Conservation (phyloP, 176 grass and related monocot species). For the Carex myosuroides region DNA sequence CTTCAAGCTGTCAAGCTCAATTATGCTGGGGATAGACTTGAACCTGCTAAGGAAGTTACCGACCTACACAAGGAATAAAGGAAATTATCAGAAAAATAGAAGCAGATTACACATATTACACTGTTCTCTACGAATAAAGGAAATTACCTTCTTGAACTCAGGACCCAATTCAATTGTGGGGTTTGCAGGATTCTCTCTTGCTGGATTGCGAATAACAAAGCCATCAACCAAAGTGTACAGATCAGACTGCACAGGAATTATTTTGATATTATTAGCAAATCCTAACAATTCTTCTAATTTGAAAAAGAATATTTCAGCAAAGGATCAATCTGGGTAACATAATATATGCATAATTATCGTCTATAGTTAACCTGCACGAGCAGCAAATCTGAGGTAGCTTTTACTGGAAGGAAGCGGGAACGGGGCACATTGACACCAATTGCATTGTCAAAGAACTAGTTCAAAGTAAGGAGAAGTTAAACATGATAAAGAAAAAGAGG, state of each 20-base stretch:
- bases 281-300: too few species aligned
- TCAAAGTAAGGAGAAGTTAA: conserved; percentile 16
- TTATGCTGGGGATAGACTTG: conserved; percentile 95
- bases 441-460: conserved; percentile 86
- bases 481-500: neutral
- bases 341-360: neutral
- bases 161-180: conserved; percentile 87
- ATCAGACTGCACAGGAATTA: conserved; percentile 54
- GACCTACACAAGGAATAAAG: conserved; percentile 37
- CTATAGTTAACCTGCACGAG: conserved; percentile 77
- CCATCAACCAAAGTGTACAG: conserved; percentile 96
- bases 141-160: conserved; percentile 84
- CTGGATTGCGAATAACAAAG: conserved; percentile 80
- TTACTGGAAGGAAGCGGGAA: conserved; percentile 89
- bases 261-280: too few species aligned
- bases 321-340: neutral
- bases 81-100: neutral
- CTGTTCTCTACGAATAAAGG: neutral
- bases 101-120: neutral
- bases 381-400: conserved; percentile 95
- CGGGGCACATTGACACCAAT: conserved; percentile 85
- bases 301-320: neutral
- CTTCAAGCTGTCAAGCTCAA: conserved; percentile 93
- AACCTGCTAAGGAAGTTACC: conserved; percentile 78
- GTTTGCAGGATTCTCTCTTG: conserved; percentile 68